These are phyloP conservation scores for Apophysomyces ossiformis DNA, from an alignment of 371 early-diverging fungal genomes.

Conservation along the genomic window DNA sequence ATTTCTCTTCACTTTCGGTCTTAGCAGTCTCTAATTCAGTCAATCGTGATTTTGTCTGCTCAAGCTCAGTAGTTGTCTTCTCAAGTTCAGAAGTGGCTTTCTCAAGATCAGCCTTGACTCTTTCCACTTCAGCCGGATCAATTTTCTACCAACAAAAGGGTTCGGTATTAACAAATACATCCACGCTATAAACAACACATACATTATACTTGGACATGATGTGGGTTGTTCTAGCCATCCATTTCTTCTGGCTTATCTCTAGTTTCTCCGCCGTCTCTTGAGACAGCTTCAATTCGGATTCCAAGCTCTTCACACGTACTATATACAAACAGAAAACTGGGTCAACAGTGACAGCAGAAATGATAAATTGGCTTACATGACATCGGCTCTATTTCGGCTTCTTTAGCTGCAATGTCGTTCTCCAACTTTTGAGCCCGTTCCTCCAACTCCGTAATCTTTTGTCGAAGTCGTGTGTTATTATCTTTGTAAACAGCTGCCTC, in stretches of 20 bases:
- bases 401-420: slow-evolving; percentile 9
- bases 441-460: slow-evolving; percentile 9
- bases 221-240: slow-evolving; percentile 25
- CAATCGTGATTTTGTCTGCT: slow-evolving; percentile 15
- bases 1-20: slow-evolving; percentile 11
- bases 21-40: slow-evolving; percentile 12
- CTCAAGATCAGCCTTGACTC: slow-evolving; percentile 21
- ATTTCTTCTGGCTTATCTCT: slow-evolving; percentile 21
- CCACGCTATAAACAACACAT: background rate
- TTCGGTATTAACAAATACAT: background rate
- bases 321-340: background rate
- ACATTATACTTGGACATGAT: slow-evolving; percentile 30
- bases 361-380: slow-evolving; percentile 15
- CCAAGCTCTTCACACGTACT: slow-evolving; percentile 18
- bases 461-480: slow-evolving; percentile 17
- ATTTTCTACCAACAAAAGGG: slow-evolving; percentile 18
- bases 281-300: slow-evolving; percentile 17
- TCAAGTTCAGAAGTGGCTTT: slow-evolving; percentile 17
- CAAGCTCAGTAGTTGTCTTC: slow-evolving; percentile 12
- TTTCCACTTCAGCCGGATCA: slow-evolving; percentile 31
- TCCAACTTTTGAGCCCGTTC: slow-evolving; percentile 9
- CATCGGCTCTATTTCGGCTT: slow-evolving; percentile 22
- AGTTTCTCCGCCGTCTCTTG: slow-evolving; percentile 16
- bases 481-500: slow-evolving; percentile 28
- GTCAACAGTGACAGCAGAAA: background rate